Evolutionary conservation across 352 stramenopile species (phyloP), one percentile per base, ranked within the genome.

Genomic region (Pythium aquatile): DNA sequence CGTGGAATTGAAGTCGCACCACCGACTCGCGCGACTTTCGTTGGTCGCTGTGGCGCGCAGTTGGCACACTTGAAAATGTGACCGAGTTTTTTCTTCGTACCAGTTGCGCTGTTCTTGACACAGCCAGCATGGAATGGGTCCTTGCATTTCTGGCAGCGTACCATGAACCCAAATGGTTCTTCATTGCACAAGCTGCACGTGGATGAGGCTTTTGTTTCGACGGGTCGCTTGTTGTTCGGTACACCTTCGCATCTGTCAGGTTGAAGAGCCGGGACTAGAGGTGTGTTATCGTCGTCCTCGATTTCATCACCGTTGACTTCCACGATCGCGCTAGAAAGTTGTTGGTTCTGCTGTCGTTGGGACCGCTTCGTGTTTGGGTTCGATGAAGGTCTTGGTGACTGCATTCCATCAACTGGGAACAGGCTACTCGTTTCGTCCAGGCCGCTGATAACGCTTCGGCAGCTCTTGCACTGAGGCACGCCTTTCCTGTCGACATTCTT

Each of bases 101-200:
- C 66, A 4, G 32, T 44, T 30, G 17, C 57, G 9, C 7, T 68
- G 28, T 73, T 73, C 55, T 82, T 77, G 13, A 77, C 66, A 39
- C 77, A 85, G 3, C 74, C 65, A 8, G 75, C 73, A 44, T 85
- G 77, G 48, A 79, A 85, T 10, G 66, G 66, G 35, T 79, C 63
- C 42, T 78, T 75, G 70, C 77, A 85, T 54, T 81, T 79, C 33
- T 85, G 77, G 44, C 77, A 85, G 6, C 73, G 67, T 5, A 85
- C 70, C 77, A 85, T 85, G 40, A 85, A 83, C 6, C 77, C 75
- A 62, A 85, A 85, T 51, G 74, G 66, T 46, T 82, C 68, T 52
- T 80, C 70, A n/a, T 68, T 58, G 58, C 70, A 77, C 16, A 70
- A 44, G 11, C 67, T 24, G 57, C 77, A 85, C 51, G 55, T 33